Base-by-base conservation (phyloP, 1,139 yeast genomes). In the Pichia sp. region DNA sequence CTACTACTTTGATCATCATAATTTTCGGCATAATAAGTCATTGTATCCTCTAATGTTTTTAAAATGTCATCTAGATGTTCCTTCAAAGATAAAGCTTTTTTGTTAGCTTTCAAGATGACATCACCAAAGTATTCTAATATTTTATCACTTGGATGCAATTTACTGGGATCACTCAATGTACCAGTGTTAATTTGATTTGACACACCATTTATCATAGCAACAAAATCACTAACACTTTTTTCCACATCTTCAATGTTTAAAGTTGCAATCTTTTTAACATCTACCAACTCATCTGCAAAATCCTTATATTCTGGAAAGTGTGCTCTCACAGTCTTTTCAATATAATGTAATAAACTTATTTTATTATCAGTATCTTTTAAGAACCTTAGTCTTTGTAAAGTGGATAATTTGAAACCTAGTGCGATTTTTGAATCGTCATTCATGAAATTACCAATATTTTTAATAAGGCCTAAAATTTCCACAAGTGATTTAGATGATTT, bases 401-500 rank as follows among this genome's bases (percentile, higher is more conserved):
- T 85, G 32, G 87, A 85, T 40, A 92, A 70, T 58, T 80, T 82
- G 69, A 92, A 89, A 1, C 97, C 98, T 47, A 75, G 68, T 0
- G 95, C 97, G 56, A 82, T 83, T 59, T 85, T 89, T 8, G 85
- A 71, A 30, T 73, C 68, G 60, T 87, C 95, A 64, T 92, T 92
- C 97, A 92, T 92, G 61, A 82, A 89, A 61, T 92, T 92, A 23
- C 97, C 98, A 51, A 92, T 82, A 20, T 85, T 83, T 55, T 89
- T 74, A 46, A 92, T 86, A 39, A 92, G 77, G 43, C 83, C 84
- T 49, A 92, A 70, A 11, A 90, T 76, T 50, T 77, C 76, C 54
- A 79, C 76, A 58, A 92, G 74, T 42, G 79, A 76, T n/a, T 72
- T 72, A 0, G 95, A 86, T 9, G 74, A 69, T 46, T 73, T 70